Conservation (phyloP, 345 rosid species). For the Trapa incisa region DNA sequence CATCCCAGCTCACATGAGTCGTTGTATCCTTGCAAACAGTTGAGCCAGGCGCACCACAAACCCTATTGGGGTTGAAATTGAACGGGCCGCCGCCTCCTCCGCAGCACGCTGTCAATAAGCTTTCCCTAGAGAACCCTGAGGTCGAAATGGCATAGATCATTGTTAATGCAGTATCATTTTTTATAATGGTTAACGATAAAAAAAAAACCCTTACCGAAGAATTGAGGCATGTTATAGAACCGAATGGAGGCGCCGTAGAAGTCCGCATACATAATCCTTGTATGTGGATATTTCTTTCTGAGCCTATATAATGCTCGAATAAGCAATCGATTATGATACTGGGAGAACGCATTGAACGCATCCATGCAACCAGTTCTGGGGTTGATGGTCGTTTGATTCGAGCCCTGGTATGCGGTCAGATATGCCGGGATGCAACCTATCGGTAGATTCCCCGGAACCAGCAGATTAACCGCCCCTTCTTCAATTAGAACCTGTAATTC, state of each 20-base stretch:
- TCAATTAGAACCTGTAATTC: constrained; percentile 24
- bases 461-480: constrained; percentile 48
- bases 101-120: constrained; percentile 38
- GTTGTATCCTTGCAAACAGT: constrained; percentile 33
- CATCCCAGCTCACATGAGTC: constrained; percentile 12
- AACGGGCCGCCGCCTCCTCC: constrained; percentile 54
- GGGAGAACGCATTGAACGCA: constrained; percentile 25
- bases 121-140: constrained; percentile 32
- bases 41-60: constrained; percentile 44
- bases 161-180: no score
- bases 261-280: constrained; percentile 43
- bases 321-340: constrained; percentile 39
- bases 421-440: constrained; percentile 50
- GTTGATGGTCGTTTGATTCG: constrained; percentile 26
- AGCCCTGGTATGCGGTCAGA: constrained; percentile 32
- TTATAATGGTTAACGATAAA: constrained; percentile 17
- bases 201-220: constrained; percentile 31
- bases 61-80: constrained; percentile 32
- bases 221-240: constrained; percentile 26
- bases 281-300: constrained; percentile 34
- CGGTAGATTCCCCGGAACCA: constrained; percentile 63
- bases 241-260: constrained; percentile 34
- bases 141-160: not conserved
- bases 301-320: constrained; percentile 21
- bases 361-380: constrained; percentile 37